Percentiles rank a stretch among this genome's conserved stretches.
Evolutionary conservation across 805 yeast species (phyloP).

Genomic region (Saccharomyces eubayanus): DNA sequence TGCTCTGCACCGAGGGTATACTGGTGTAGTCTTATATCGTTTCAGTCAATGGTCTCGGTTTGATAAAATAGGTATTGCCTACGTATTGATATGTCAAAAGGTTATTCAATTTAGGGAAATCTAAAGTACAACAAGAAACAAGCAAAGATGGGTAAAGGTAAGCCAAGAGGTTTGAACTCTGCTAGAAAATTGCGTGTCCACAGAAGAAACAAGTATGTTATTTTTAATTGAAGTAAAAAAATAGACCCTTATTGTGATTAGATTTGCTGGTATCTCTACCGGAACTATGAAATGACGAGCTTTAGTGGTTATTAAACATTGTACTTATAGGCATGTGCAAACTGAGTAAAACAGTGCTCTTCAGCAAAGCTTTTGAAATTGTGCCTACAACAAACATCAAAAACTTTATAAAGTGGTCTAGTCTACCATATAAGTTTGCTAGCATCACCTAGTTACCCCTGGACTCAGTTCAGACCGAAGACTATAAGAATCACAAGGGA

Average conservation of each 20-base stretch:
- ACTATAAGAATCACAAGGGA: neutral
- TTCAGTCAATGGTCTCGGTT: neutral
- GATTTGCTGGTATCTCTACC: neutral
- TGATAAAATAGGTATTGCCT: neutral
- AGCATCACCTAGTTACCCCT: neutral
- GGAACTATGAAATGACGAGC: neutral
- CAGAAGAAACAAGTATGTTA: constrained; percentile 88
- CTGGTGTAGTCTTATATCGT: neutral
- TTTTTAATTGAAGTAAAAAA: neutral
- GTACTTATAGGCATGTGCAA: too few relatives aligned
- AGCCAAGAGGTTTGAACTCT: constrained; percentile 99
- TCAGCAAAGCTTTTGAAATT: too few relatives aligned
- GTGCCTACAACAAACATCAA: too few relatives aligned
- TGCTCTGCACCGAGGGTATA: neutral
- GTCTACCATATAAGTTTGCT: neutral
- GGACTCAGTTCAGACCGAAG: too few relatives aligned
- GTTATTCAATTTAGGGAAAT: neutral
- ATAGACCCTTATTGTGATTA: neutral
- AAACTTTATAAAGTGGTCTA: too few relatives aligned
- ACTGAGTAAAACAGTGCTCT: too few relatives aligned
- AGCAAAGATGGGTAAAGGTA: constrained; percentile 93
- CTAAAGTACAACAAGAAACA: constrained; percentile 12
- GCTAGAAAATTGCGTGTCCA: constrained; percentile 99
- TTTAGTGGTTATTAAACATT: too few relatives aligned
- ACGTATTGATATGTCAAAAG: neutral